Evolutionary conservation across 495 filamentous ascomycete genomes (phyloP), one percentile per base, ranked within the genome.

Genomic region (Aspergillus sclerotiicarbonarius): DNA sequence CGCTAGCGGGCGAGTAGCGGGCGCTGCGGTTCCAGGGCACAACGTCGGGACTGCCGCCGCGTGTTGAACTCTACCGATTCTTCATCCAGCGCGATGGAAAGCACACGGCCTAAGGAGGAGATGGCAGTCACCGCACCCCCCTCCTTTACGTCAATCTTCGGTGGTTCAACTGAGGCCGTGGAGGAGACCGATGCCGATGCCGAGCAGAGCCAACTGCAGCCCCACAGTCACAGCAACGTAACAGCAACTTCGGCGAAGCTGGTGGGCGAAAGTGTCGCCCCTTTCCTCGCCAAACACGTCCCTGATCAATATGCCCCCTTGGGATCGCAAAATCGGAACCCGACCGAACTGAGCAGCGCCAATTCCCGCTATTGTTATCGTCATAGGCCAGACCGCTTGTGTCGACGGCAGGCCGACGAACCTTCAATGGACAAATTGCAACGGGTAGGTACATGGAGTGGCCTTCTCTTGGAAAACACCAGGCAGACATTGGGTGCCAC

Each of bases 351-450:
- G 51, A 77, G 71, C 59, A 73, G 64, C 16, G 67, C 64, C 32
- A 96, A 94, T 68, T 94, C 91, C 48, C 91, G 88, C 69, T 98
- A 90, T 75, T 99, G 94, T 72, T 98, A 99, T 71, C 86, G 94
- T 31, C 94, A 99, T 70, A 82, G 90, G 45, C 95, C 94, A 19
- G 95, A 98, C 67, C 84, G 93, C 30, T 96, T 96, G 75, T 99
- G 94, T 72, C 77, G 90, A 53, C 82, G 92, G 53, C 91, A 94
- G 55, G 92, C 90, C 37, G 90, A 98, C 74, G 94, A 98, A 71
- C 87, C 90, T 35, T 92, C 92, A 39, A 98, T 97, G 95, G 89
- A 91, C 63, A 87, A 91, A 73, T 80, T 99, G 55, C 94, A 98
- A 67, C 84, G 83, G 66, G 90, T 91, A 81, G 53, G 85, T 72